A percentile compares a stretch with the other conserved stretches of the same genome.
Evolutionary conservation across 2,329 filamentous ascomycete genomes (phyloP).

Genomic region (Westerdykella ornata): DNA sequence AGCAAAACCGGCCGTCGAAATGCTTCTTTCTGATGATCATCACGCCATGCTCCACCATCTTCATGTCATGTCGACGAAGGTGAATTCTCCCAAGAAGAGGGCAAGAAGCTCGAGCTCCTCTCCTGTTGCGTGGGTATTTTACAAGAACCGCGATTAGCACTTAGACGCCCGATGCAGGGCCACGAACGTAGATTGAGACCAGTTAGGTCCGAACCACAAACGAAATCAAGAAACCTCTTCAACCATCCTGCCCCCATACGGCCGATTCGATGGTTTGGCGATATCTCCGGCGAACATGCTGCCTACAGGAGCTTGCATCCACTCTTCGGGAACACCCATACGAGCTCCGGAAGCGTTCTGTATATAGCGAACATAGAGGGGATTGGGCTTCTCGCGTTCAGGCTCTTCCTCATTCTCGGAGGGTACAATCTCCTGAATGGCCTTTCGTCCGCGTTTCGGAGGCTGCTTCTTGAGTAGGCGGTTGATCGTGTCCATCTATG

Average conservation of each 20-base stretch:
- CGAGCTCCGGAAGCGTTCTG: constrained; percentile 56
- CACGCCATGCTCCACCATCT: no score
- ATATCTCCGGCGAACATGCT: constrained; percentile 45
- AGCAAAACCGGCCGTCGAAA: no score
- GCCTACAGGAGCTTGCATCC: constrained; percentile 58
- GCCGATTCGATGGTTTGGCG: constrained; percentile 18
- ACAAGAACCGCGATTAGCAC: no score
- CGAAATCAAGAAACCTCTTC: constrained; percentile 29
- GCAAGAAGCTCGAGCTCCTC: no score
- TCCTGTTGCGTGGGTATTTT: no score
- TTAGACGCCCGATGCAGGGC: no score
- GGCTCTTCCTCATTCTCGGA: constrained; percentile 46
- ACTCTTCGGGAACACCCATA: constrained; percentile 61
- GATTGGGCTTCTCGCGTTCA: constrained; percentile 48
- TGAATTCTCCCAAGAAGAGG: no score
- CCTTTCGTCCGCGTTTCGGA: constrained; percentile 56
- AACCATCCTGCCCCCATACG: constrained; percentile 32
- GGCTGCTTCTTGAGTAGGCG: constrained; percentile 82
- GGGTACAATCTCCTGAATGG: constrained; percentile 42
- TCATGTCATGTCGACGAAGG: no score
- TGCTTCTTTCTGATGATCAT: no score
- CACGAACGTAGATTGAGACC: no score
- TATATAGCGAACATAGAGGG: constrained; percentile 63
- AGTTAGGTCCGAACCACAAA: no score
- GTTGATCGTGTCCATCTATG: constrained; percentile 82